Percentiles rank a stretch among this genome's conserved stretches.
phyloP scores from a whole-genome alignment of 768 basidiomycete species.

The Tulasnella calospora region DNA sequence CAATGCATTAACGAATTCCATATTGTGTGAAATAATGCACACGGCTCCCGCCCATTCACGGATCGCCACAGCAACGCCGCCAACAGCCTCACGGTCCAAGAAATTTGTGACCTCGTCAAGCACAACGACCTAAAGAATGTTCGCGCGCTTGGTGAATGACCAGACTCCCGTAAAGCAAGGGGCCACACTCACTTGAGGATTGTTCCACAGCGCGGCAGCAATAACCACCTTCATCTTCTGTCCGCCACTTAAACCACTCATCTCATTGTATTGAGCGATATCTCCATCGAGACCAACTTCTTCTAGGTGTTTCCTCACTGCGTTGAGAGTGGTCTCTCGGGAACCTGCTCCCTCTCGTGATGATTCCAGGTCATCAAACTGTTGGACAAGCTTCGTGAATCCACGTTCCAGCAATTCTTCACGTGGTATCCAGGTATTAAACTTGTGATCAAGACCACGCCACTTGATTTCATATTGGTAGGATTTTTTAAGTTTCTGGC shows the following conservation, averaged over 20 bases:
- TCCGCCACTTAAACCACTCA: constrained; percentile 88
- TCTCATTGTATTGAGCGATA: constrained; percentile 98
- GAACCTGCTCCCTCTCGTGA: constrained; percentile 92
- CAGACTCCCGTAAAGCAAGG: too few species aligned
- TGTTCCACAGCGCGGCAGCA: constrained; percentile 94
- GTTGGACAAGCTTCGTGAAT: constrained; percentile 82
- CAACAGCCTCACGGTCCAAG: constrained; percentile 91
- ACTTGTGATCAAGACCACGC: constrained; percentile 75
- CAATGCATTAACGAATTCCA: constrained; percentile 73
- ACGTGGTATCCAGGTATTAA: constrained; percentile 88
- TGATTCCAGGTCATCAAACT: constrained; percentile 94
- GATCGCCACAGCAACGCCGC: constrained; percentile 91
- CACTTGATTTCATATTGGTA: constrained; percentile 92
- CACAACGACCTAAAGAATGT: constrained; percentile 34
- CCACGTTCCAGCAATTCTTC: constrained; percentile 82
- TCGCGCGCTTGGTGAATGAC: too few species aligned
- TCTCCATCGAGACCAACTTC: constrained; percentile 95
- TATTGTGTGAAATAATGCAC: constrained; percentile 93
- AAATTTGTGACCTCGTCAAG: constrained; percentile 91
- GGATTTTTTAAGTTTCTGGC: constrained; percentile 94
- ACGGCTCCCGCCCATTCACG: constrained; percentile 92
- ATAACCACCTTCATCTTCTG: constrained; percentile 97
- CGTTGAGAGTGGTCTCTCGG: constrained; percentile 72
- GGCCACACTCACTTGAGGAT: constrained; percentile 58
- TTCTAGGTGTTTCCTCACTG: constrained; percentile 88